phyloP scores from a whole-genome alignment of 495 filamentous ascomycete species.

The Penicillium paradoxum region DNA sequence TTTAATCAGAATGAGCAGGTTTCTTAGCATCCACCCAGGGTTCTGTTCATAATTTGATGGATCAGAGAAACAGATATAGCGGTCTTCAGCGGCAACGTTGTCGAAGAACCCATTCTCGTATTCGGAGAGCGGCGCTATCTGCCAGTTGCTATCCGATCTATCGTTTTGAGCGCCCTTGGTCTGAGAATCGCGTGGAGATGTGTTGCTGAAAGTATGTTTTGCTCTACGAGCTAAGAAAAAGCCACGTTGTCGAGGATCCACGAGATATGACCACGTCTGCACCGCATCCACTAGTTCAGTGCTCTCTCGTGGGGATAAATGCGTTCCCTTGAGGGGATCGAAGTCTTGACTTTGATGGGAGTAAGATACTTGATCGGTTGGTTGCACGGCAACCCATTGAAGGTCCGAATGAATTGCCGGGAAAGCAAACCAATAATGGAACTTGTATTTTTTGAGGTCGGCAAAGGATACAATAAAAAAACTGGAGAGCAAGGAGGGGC shows the following conservation, averaged over 20 bases:
- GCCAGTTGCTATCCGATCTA: conserved; percentile 47
- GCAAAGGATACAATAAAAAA: conserved; percentile 91
- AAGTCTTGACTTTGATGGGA: conserved; percentile 14
- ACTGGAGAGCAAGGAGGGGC: conserved; percentile 81
- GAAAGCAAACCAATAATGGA: conserved; percentile 93
- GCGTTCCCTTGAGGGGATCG: conserved; percentile 24
- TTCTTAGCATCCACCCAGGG: conserved; percentile 89
- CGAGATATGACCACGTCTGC: conserved; percentile 77
- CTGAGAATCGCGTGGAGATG: background rate
- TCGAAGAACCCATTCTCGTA: conserved; percentile 90
- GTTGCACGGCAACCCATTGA: conserved; percentile 55
- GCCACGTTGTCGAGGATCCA: conserved; percentile 77
- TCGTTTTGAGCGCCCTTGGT: background rate
- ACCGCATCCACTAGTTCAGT: conserved; percentile 70
- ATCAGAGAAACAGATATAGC: conserved; percentile 82
- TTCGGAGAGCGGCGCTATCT: conserved; percentile 63
- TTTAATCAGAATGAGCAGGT: conserved; percentile 79
- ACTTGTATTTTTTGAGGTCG: conserved; percentile 92
- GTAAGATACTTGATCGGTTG: conserved; percentile 5
- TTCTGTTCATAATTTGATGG: conserved; percentile 82
- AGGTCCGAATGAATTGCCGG: conserved; percentile 87
- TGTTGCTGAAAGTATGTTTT: conserved; percentile 14
- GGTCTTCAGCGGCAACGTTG: conserved; percentile 58
- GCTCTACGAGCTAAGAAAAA: conserved; percentile 87
- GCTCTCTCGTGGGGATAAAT: conserved; percentile 60